Evolutionary conservation across 129 eudicot species (phyloP).

Genomic region (Arctium minus): DNA sequence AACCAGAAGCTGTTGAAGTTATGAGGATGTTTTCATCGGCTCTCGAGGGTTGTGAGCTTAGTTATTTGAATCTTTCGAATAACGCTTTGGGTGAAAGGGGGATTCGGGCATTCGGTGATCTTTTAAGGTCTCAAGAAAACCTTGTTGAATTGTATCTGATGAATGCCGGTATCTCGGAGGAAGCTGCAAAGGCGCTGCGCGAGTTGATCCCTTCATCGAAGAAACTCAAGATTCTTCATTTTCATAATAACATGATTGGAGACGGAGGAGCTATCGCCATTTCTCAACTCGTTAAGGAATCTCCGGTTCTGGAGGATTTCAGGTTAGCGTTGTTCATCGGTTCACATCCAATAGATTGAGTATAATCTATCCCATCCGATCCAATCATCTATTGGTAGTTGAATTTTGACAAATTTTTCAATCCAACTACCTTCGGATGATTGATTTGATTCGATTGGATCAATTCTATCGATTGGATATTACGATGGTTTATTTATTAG

Average conservation of each 20-base stretch:
- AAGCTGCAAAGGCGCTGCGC: conserved; percentile 73
- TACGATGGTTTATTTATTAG: not conserved
- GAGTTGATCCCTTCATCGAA: conserved; percentile 61
- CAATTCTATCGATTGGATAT: not conserved
- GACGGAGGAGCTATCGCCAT: conserved; percentile 77
- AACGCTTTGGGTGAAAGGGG: conserved; percentile 80
- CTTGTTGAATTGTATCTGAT: conserved; percentile 63
- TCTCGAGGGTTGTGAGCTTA: conserved; percentile 56
- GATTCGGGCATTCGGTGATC: conserved; percentile 70
- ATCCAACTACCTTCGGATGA: not conserved
- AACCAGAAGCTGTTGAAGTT: conserved; percentile 75
- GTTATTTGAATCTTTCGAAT: conserved; percentile 59
- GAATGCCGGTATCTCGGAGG: conserved; percentile 79
- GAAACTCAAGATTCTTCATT: conserved; percentile 62
- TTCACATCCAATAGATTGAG: not conserved
- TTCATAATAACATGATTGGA: conserved; percentile 77
- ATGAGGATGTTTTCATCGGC: conserved; percentile 68
- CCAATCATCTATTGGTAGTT: not conserved
- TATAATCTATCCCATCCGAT: not conserved
- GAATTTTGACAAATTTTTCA: not conserved
- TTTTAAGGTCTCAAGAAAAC: conserved; percentile 48
- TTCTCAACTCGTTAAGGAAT: conserved; percentile 51
- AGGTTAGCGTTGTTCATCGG: not conserved
- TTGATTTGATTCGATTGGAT: not conserved
- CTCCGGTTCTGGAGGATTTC: conserved; percentile 64